Evolutionary conservation across 805 yeast genomes (phyloP), one percentile per base, ranked within the genome.

Genomic region (Priceomyces medius): DNA sequence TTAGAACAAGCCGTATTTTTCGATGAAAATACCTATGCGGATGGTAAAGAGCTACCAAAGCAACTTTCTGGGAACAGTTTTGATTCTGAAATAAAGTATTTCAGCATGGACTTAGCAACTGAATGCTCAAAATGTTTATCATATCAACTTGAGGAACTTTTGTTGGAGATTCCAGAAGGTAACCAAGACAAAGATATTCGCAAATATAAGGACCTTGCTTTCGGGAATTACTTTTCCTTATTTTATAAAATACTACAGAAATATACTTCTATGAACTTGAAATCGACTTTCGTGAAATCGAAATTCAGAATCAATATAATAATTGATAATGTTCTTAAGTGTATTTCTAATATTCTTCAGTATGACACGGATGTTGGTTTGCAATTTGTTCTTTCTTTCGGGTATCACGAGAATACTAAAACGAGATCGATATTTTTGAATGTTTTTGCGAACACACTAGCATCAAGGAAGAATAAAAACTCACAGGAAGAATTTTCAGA

Each of bases 331-430:
- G 79, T 83, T 8, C 77, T 87, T 40, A 64, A 69, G 17, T 80
- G 86, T 16, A 67, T 88, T 37, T 80, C 89, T 2, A 85, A 85
- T 48, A 59, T 88, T 39, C 68, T 88, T 35, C 81, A 78, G 50
- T 74, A 87, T 3, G 88, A 88, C 52, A 80, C 83, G 5, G 88
- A 83, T 41, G 81, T 85, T 18, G 95, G 96, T 6, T 65, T 88
- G 51, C 80, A 79, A 39, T 79, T 78, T 58, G 88, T 90, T 2
- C 59, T 88, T 12, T 89, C 93, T 0, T 73, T 88, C 56, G 93
- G 95, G 0, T 86, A 81, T 52, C 87, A 87, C 51, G 74, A 75
- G 17, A 84, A 85, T 55, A 60, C 66, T 10, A 74, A 80, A 40
- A 81, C 87, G 20, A 68, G 93, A 45, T 68, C 83, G 8, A 80